Base-by-base conservation (phyloP, 1,284 basidiomycete genomes). In the Mycosarcoma maydis region DNA sequence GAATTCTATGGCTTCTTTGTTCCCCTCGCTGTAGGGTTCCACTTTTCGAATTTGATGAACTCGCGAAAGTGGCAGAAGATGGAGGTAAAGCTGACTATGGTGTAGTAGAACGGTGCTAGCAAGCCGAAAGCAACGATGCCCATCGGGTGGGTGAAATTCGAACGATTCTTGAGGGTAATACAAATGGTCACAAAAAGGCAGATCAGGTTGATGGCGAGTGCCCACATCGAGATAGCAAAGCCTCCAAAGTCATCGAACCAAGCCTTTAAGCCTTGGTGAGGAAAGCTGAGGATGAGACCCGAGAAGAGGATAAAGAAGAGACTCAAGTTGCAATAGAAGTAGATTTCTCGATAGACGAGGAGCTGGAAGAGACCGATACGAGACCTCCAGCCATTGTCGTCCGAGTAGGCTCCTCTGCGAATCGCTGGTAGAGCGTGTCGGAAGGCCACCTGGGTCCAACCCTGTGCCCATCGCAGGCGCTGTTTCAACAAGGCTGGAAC, bases 11-110 rank as follows among this genome's bases (percentile, higher is more conserved):
- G 51, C 61, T 64, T 72, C 40, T 67, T 72, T 44, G 42, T 62
- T 16, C 41, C 43, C 10, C 69, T 42, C 10, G 69, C 58, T 3
- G 69, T 72, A 1, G 69, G 69, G 38, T 72, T 72, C 69, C 69
- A 72, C 45, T 76, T 76, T 37, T 67, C 64, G 53, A 67, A 77
- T 57, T 73, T 69, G 62, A 71, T 48, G 14, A 77, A 61, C 50
- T 77, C 69, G 6, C 75, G 22, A 38, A 76, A 76, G 61, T 77
- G 76, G 66, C 68, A 72, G 42, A 73, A 76, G 53, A 77, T 75
- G 24, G 60, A 42, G 50, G 59, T 65, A 44, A 71, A 53, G 55
- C 67, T 73, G 32, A 73, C 62, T 27, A 55, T 58, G 44, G 53
- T 70, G 58, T 65, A 76, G 60, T 74, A 77, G 39, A 72, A 59